Evolutionary conservation across 768 basidiomycete species (phyloP).

Genomic region (Leucosporidium yakuticum): DNA sequence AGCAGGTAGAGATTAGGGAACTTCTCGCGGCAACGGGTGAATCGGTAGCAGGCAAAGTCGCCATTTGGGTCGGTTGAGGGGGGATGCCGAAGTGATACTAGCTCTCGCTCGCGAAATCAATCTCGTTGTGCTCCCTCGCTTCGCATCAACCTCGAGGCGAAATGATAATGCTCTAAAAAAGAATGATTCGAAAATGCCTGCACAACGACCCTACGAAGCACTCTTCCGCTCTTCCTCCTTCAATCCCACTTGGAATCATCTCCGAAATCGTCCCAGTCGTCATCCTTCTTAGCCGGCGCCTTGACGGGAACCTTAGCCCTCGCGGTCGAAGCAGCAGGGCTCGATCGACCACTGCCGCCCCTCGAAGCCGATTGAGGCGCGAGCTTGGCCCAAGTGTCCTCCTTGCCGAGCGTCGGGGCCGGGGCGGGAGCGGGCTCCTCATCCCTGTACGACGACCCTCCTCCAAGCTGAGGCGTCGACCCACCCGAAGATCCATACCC

Average conservation of each 20-base stretch:
- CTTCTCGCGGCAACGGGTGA: constrained; percentile 30
- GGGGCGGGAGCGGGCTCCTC: background rate
- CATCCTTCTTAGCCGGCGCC: constrained; percentile 6
- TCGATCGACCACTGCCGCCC: background rate
- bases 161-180: background rate
- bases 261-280: constrained; percentile 30
- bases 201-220: background rate
- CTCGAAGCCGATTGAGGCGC: constrained; percentile 29
- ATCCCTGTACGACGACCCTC: background rate
- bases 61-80: background rate
- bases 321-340: background rate
- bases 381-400: constrained; percentile 21
- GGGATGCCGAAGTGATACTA: too few species aligned
- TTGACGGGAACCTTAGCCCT: background rate
- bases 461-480: background rate
- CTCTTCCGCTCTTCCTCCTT: background rate
- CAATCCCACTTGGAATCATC: constrained; percentile 2
- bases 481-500: too few species aligned
- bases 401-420: background rate
- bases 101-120: too few species aligned
- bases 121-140: too few species aligned
- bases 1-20: constrained; percentile 23
- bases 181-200: background rate
- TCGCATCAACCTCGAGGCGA: too few species aligned
- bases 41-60: background rate